A percentile compares a stretch with the other conserved stretches of the same genome.
These are phyloP conservation scores for Penicillium atrosanguineum DNA, from an alignment of 495 filamentous ascomycete species.

Conservation along the genomic window DNA sequence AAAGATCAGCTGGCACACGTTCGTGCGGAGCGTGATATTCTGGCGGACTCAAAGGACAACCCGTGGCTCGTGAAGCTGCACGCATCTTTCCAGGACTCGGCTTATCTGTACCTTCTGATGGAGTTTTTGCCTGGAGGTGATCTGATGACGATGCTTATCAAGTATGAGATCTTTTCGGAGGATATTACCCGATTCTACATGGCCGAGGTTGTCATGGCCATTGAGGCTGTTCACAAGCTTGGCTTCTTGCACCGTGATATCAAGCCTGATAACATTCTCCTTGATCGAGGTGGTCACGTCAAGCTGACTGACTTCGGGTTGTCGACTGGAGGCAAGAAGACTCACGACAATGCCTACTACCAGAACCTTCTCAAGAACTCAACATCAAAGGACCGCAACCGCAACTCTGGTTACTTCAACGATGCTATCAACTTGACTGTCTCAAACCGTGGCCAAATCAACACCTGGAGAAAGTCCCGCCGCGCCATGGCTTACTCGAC, in stretches of 20 bases:
- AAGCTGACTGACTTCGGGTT: slow-evolving; percentile 98
- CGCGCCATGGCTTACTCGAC: slow-evolving; percentile 96
- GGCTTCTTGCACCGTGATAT: slow-evolving; percentile 99
- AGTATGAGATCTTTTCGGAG: slow-evolving; percentile 99
- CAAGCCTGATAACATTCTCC: slow-evolving; percentile 97
- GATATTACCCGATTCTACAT: slow-evolving; percentile 99
- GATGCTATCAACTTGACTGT: slow-evolving; percentile 99
- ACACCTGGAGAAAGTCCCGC: slow-evolving; percentile 96
- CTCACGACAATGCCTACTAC: slow-evolving; percentile 98
- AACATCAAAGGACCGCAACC: slow-evolving; percentile 63
- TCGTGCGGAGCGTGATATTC: slow-evolving; percentile 93
- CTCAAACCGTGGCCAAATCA: slow-evolving; percentile 93
- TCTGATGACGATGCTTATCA: slow-evolving; percentile 99
- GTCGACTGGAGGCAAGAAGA: slow-evolving; percentile 95
- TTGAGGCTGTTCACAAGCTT: slow-evolving; percentile 95
- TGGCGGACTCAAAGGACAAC: slow-evolving; percentile 93
- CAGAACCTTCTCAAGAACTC: slow-evolving; percentile 89
- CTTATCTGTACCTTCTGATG: slow-evolving; percentile 98
- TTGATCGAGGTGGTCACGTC: slow-evolving; percentile 93
- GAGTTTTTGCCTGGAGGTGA: slow-evolving; percentile 98
- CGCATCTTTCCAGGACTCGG: slow-evolving; percentile 93
- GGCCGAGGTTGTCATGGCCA: slow-evolving; percentile 94
- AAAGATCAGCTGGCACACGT: slow-evolving; percentile 99
- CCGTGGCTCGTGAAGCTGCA: slow-evolving; percentile 98
- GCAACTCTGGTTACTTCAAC: slow-evolving; percentile 83